Base-by-base conservation (phyloP, 208 protist species). In the Angomonas desouzai region DNA sequence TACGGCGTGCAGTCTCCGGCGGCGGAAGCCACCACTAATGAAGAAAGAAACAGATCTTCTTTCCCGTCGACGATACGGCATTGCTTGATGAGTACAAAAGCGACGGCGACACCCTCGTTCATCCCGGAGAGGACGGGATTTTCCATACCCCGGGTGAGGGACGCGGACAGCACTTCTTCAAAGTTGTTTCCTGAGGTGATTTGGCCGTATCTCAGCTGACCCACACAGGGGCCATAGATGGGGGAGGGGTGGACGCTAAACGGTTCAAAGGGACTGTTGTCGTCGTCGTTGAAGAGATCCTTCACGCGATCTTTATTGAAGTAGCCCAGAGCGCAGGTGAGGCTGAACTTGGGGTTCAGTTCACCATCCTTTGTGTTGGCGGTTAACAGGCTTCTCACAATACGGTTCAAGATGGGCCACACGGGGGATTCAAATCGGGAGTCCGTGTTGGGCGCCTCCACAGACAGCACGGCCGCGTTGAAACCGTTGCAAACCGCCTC, bases 41-140 rank as follows among this genome's bases (percentile, higher is more conserved):
- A 93, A 25, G 83, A 89, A 18, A 93, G 76, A 22, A 77, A 80
- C 29, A 93, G 71, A 62, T 93, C 87, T 40, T 70, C 77, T 60
- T 80, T 68, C 27, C 79, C 79, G 40, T 80, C 78, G 56, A 70
- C 68, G 28, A 78, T 63, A 47, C 76, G 77, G 11, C 56, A 62
- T 64, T 90, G 83, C 71, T 79, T 83, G 27, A 81, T 57, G 30
- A 85, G 51, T 25, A 93, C 63, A 48, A 85, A 77, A 2, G 79
- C 81, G 3, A 74, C 76, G 2, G 79, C 9, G 9, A 87, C 68
- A 56, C 87, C 87, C 55, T 78, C 68, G 11, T 58, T 79, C 27
- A 81, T 55, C 22, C 60, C 68, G 20, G 74, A 66, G 27, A 93
- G 25, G 18, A 83, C 68, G 7, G 74, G 7, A 70, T 93, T 74